A percentile compares a stretch with the other conserved stretches of the same genome.
Conservation (phyloP, 345 rosid genomes). For the Linum usitatissimum region DNA sequence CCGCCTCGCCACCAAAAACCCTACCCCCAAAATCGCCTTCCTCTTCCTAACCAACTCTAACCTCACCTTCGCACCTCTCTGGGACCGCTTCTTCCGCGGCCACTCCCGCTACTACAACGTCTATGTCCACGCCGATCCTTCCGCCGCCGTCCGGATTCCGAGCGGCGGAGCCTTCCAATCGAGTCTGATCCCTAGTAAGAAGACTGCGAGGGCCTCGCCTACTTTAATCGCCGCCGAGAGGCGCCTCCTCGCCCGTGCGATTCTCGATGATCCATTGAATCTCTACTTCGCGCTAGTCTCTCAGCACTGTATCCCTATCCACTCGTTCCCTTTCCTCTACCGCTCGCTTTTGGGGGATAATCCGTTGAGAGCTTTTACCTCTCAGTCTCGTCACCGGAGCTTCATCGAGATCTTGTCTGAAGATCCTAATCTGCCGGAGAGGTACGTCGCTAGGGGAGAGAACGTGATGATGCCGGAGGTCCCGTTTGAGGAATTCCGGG, state of each 20-base stretch:
- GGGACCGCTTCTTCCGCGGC: conserved; percentile 65
- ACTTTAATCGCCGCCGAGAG: conserved; percentile 67
- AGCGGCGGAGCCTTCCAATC: conserved; percentile 25
- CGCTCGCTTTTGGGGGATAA: conserved; percentile 37
- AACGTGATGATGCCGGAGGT: conserved; percentile 59
- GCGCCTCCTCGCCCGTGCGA: conserved; percentile 58
- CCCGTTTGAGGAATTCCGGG: conserved; percentile 45
- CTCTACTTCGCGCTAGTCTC: conserved; percentile 75
- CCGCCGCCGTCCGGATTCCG: conserved; percentile 15
- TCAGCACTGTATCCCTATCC: conserved; percentile 77
- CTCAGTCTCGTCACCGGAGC: conserved; percentile 32
- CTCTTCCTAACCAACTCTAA: conserved; percentile 86
- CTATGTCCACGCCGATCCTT: conserved; percentile 76
- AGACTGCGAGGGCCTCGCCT: conserved; percentile 58
- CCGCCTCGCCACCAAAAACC: conserved; percentile 23
- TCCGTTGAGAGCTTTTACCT: conserved; percentile 20
- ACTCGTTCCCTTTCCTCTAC: conserved; percentile 57
- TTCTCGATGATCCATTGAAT: conserved; percentile 69
- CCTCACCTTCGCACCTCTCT: conserved; percentile 60
- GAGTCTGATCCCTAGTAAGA: conserved; percentile 47
- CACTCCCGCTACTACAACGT: conserved; percentile 43
- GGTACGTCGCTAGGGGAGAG: conserved; percentile 60
- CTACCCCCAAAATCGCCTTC: conserved; percentile 72
- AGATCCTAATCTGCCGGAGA: conserved; percentile 45
- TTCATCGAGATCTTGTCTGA: conserved; percentile 65